Evolutionary conservation across 371 early-diverging fungal genomes (phyloP).

Genomic region (Chytridium lagenaria): DNA sequence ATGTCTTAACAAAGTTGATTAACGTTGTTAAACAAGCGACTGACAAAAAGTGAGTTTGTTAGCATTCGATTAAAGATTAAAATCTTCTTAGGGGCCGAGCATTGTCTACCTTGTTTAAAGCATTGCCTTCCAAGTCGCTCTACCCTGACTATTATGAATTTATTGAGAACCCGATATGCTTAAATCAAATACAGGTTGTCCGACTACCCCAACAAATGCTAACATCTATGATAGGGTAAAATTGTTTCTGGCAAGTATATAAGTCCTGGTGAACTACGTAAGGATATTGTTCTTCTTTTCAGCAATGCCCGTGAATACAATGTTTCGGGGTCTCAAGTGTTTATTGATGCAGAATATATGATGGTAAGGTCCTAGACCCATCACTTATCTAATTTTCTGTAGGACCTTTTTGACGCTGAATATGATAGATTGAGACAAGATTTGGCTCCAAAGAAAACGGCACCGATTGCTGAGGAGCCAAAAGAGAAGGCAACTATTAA

Average conservation of each 20-base stretch:
- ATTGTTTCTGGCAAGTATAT: slow-evolving; percentile 52
- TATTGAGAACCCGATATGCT: slow-evolving; percentile 63
- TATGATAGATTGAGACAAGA: background rate
- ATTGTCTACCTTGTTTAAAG: slow-evolving; percentile 38
- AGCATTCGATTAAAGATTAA: background rate
- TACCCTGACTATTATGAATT: slow-evolving; percentile 65
- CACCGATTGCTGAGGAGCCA: background rate
- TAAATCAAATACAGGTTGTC: slow-evolving; percentile 51
- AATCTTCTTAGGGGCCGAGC: slow-evolving; percentile 26
- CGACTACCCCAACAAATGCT: too few relatives aligned
- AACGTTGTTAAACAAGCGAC: slow-evolving; percentile 25
- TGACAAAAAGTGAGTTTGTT: slow-evolving; percentile 4
- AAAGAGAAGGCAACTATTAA: background rate
- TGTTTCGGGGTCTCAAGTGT: slow-evolving; percentile 72
- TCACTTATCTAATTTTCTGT: background rate
- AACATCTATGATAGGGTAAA: too few relatives aligned
- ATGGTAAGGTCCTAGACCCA: slow-evolving; percentile 22
- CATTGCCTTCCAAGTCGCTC: slow-evolving; percentile 41
- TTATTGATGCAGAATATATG: slow-evolving; percentile 66
- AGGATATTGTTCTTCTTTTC: slow-evolving; percentile 73
- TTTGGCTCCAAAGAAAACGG: background rate
- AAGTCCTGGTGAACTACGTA: slow-evolving; percentile 61
- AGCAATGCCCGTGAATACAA: slow-evolving; percentile 81
- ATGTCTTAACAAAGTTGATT: slow-evolving; percentile 12
- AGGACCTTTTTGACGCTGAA: slow-evolving; percentile 10